phyloP scores from a whole-genome alignment of 257 asterid genomes.

The Nicotiana noctiflora region DNA sequence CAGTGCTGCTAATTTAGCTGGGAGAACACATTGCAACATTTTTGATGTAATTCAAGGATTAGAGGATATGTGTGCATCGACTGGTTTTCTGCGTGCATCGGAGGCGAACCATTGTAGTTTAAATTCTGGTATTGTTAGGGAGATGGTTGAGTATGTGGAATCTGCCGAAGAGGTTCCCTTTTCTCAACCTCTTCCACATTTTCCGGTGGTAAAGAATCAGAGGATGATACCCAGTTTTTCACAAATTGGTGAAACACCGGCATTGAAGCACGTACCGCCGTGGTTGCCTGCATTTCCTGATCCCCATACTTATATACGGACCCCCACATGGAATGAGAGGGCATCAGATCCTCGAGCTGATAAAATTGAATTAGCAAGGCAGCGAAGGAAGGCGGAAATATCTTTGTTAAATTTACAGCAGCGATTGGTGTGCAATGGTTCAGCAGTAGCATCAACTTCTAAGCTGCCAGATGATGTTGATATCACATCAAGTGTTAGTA shows the following conservation, averaged over 20 bases:
- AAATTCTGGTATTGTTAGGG: slow-evolving; percentile 45
- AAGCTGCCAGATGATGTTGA: slow-evolving; percentile 19
- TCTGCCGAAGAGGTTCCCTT: slow-evolving; percentile 74
- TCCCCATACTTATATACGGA: slow-evolving; percentile 69
- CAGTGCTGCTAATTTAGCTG: slow-evolving; percentile 61
- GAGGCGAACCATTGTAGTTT: slow-evolving; percentile 40
- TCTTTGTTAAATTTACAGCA: slow-evolving; percentile 88
- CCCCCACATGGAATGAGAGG: slow-evolving; percentile 95
- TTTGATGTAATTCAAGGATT: slow-evolving; percentile 65
- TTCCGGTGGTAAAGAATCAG: slow-evolving; percentile 50
- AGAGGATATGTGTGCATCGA: slow-evolving; percentile 57
- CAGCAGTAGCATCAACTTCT: slow-evolving; percentile 44
- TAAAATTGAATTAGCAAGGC: slow-evolving; percentile 88
- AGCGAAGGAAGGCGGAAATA: slow-evolving; percentile 89
- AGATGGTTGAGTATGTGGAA: slow-evolving; percentile 53
- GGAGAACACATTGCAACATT: slow-evolving; percentile 69
- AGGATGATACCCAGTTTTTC: slow-evolving; percentile 70
- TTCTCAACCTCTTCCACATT: slow-evolving; percentile 66
- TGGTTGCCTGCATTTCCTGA: slow-evolving; percentile 99
- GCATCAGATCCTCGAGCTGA: slow-evolving; percentile 74
- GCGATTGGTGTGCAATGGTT: slow-evolving; percentile 58
- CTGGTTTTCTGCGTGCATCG: slow-evolving; percentile 55
- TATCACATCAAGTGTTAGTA: slow-evolving; percentile 22
- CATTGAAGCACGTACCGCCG: slow-evolving; percentile 59
- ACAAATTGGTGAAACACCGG: slow-evolving; percentile 72